phyloP scores from a whole-genome alignment of 2,329 filamentous ascomycete species.

The Coleophoma eucalyptorum region DNA sequence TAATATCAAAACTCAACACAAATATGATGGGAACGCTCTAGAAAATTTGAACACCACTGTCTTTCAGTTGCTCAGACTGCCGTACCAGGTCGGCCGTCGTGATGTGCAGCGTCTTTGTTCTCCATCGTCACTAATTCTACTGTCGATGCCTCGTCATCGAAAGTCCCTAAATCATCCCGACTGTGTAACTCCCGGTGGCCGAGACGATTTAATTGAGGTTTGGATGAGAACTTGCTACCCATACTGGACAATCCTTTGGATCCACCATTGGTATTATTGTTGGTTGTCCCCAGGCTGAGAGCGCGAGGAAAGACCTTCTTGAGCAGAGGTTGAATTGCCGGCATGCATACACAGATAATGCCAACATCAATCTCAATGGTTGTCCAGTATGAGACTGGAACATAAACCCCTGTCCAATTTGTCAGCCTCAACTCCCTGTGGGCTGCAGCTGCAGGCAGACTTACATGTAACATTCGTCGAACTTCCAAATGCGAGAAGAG shows the following conservation, averaged over 20 bases:
- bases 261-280: no score
- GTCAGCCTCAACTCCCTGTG: neutral
- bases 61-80: no score
- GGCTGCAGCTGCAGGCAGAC: neutral
- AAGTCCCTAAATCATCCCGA: neutral
- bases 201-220: neutral
- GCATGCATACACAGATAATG: conserved; percentile 17
- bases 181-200: neutral
- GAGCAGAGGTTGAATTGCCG: conserved; percentile 7
- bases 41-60: no score
- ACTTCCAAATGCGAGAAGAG: conserved; percentile 13
- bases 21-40: no score
- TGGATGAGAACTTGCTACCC: neutral
- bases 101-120: neutral
- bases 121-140: neutral
- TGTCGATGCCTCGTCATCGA: neutral
- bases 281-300: neutral
- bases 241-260: neutral
- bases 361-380: conserved; percentile 16
- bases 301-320: neutral
- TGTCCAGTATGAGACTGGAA: conserved; percentile 14
- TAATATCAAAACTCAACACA: no score
- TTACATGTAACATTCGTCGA: conserved; percentile 15
- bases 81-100: no score
- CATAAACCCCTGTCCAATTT: conserved; percentile 10